A percentile compares a stretch with the other conserved stretches of the same genome.
Conservation (phyloP, 345 rosid genomes). For the Salix brachista region DNA sequence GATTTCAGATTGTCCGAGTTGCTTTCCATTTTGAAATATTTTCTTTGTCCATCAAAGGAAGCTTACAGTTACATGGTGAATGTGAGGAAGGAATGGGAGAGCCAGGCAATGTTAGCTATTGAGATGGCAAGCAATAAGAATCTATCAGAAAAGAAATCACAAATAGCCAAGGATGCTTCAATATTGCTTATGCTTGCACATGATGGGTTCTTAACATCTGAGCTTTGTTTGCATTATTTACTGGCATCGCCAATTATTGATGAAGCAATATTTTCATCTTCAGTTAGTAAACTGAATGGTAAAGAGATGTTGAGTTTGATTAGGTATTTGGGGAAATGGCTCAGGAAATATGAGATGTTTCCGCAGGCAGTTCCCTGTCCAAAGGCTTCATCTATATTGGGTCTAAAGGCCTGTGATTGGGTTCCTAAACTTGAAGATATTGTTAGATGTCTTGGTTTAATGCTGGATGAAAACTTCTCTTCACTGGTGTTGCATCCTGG, state of each 20-base stretch:
- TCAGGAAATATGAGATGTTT: constrained; percentile 73
- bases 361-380: constrained; percentile 80
- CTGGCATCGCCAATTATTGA: constrained; percentile 51
- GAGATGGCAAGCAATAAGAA: constrained; percentile 40
- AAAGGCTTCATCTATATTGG: constrained; percentile 45
- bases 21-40: constrained; percentile 61
- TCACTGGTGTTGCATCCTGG: constrained; percentile 58
- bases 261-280: constrained; percentile 58
- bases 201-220: constrained; percentile 63
- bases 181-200: constrained; percentile 78
- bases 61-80: constrained; percentile 48
- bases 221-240: constrained; percentile 81
- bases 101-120: constrained; percentile 53
- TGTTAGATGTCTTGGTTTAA: constrained; percentile 50
- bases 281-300: constrained; percentile 55
- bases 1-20: constrained; percentile 65
- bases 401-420: constrained; percentile 66
- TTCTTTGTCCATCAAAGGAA: constrained; percentile 64
- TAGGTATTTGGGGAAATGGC: constrained; percentile 72
- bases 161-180: constrained; percentile 60
- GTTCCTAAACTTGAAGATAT: constrained; percentile 74
- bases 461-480: constrained; percentile 76
- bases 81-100: constrained; percentile 73
- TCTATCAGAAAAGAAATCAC: constrained; percentile 31
- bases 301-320: constrained; percentile 64